Base-by-base conservation (phyloP, 139 green algal species). In the Chlamydomonas schloesseri region DNA sequence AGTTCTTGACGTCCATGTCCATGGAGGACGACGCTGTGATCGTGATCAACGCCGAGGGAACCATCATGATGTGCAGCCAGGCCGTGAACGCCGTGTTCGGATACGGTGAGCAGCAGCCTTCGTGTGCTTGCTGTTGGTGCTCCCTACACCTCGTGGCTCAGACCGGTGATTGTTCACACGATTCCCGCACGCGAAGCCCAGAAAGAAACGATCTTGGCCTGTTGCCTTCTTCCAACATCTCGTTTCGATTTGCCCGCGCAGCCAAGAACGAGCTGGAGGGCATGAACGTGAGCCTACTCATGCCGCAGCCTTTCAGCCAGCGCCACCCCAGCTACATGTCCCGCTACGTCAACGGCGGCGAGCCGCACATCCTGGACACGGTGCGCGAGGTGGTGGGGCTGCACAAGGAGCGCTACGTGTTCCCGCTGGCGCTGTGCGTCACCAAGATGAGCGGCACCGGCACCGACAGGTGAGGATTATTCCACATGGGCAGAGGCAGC, bases 361-460 rank as follows among this genome's bases (percentile, higher is more conserved):
- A 90, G 58, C 24, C 86, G 26, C 82, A 80, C 62, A 86, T 93
- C 37, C 84, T 95, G 34, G 85, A 92, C 89, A 84, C 28, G 29
- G 55, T 81, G 2, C 68, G 81, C 1, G 84, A 93, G 82, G 87
- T 94, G 55, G 84, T 91, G 42, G 82, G 17, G 14, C 67, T 91
- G 68, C 81, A 88, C 70, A 88, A 86, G 79, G 79, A 68, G 3
- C 65, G 79, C 79, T 67, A 70, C 46, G 65, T 85, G 9, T 75
- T 76, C 65, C 65, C 65, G 1, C 13, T 85, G 15, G 31, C n/a
- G 28, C 31, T 75, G 13, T 85, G 79, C 31, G 65, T 76, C 46
- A 76, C 65, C n/a, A 69, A 57, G 15, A 28, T 85, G 8, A 85
- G 47, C 42, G 79, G 79, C 21, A 69, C 28, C 10, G 58, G 76